Base-by-base conservation (phyloP, 2,329 filamentous ascomycete genomes). In the Penicillium sp. region DNA sequence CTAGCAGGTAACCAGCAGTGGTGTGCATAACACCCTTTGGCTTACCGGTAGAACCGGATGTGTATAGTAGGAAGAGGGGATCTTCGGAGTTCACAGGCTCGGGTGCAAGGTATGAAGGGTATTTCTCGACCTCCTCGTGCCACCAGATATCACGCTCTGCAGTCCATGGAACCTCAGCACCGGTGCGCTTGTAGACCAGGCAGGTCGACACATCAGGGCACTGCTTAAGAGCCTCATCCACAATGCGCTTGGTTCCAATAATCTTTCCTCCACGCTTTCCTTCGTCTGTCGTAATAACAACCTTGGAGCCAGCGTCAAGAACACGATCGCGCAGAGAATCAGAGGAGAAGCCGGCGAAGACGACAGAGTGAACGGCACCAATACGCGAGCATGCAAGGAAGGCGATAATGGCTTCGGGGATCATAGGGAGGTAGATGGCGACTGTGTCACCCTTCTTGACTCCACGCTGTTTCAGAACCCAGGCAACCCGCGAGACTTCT, bases 11-110 rank as follows among this genome's bases (percentile, higher is more conserved):
- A 56, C 95, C 95, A 64, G 84, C 95, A 41, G 94, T 99, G 29
- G 93, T 96, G 85, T 99, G 95, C 92, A 99, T 91, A 60, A 99
- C 91, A 80, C 95, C 95, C 88, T 99, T 99, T 69, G 95, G 95
- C 86, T 98, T 98, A 66, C 95, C 95, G 8, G 95, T 99, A 1
- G 94, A 98, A 46, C 95, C 95, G 41, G 94, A 98, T 2, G 95
- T 99, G 83, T 99, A 99, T 60, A 99, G 90, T 62, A 99, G 83
- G 88, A 98, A 99, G 8, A 99, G 87, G 61, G 95, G 95, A 75
- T 99, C 95, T 79, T 99, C 95, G 0, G 95, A 91, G 83, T 87
- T 92, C 86, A 99, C 90, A 67, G 88, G 81, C 84, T 96, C 93
- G 11, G 94, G 93, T 31, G 94, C 84, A 74, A 96, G 90, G 84